These are phyloP conservation scores for Myriosclerotinia scirpicola DNA, from an alignment of 2,329 filamentous ascomycete species.

Conservation along the genomic window DNA sequence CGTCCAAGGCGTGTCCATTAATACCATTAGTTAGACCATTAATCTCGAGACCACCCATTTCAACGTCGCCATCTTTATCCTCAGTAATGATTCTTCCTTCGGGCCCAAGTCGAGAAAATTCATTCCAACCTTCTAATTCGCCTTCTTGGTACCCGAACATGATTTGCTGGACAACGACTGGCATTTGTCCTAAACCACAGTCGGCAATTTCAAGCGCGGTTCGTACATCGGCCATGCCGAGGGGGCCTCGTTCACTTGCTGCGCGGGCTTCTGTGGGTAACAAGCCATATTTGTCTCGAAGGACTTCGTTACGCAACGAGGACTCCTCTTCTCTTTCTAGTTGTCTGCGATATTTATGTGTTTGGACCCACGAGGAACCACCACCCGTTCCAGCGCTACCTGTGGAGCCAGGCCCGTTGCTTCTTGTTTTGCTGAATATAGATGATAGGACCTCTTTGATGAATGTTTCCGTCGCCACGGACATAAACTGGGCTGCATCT, in stretches of 20 bases:
- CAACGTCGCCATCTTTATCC: constrained; percentile 41
- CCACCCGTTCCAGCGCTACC: constrained; percentile 63
- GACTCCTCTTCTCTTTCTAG: constrained; percentile 74
- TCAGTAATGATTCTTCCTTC: constrained; percentile 40
- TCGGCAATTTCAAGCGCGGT: constrained; percentile 76
- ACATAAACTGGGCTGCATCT: constrained; percentile 64
- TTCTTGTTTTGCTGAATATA: constrained; percentile 63
- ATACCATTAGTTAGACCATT: constrained; percentile 41
- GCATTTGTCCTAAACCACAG: constrained; percentile 73
- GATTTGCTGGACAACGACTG: constrained; percentile 69
- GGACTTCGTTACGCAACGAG: constrained; percentile 69
- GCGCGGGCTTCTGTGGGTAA: constrained; percentile 80
- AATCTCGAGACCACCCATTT: constrained; percentile 39
- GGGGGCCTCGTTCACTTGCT: constrained; percentile 66
- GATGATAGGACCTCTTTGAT: constrained; percentile 65
- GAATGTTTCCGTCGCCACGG: constrained; percentile 64
- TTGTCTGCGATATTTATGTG: constrained; percentile 72
- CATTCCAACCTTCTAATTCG: constrained; percentile 67
- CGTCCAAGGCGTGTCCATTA: constrained; percentile 49
- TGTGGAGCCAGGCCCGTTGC: constrained; percentile 63
- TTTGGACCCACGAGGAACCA: constrained; percentile 72
- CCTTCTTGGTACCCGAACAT: constrained; percentile 72
- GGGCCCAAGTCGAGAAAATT: constrained; percentile 50
- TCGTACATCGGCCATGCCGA: constrained; percentile 77
- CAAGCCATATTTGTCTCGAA: constrained; percentile 72